These are phyloP conservation scores for Leucogyrophana mollusca DNA, from an alignment of 768 basidiomycete genomes.

Conservation along the genomic window DNA sequence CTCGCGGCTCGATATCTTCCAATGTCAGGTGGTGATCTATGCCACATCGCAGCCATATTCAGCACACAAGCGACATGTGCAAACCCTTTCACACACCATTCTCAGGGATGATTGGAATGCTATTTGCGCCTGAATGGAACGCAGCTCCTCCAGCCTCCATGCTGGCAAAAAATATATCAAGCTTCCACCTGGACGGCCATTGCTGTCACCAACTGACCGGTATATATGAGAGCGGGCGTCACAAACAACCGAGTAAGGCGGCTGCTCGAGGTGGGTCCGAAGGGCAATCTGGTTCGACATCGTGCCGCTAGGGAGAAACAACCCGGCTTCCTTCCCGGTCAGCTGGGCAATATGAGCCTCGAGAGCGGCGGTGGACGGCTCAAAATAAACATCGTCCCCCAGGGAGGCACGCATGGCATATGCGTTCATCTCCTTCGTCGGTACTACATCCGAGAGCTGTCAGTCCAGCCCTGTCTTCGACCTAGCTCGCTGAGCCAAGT, in stretches of 20 bases:
- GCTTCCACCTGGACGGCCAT: neutral
- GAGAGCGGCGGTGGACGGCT: slow-evolving; percentile 57
- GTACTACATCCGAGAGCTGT: slow-evolving; percentile 45
- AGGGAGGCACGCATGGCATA: slow-evolving; percentile 72
- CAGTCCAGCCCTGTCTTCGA: neutral
- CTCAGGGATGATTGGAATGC: slow-evolving; percentile 14
- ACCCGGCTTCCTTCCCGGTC: slow-evolving; percentile 86
- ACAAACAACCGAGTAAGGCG: slow-evolving; percentile 83
- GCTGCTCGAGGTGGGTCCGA: slow-evolving; percentile 85
- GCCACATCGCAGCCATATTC: too few relatives aligned
- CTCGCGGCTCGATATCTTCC: slow-evolving; percentile 63
- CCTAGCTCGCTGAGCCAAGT: neutral
- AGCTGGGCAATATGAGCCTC: slow-evolving; percentile 73
- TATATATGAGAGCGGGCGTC: slow-evolving; percentile 85
- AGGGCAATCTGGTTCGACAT: slow-evolving; percentile 90
- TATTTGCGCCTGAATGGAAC: slow-evolving; percentile 72
- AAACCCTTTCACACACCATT: slow-evolving; percentile 19
- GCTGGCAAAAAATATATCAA: slow-evolving; percentile 9
- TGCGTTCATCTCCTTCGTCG: slow-evolving; percentile 74
- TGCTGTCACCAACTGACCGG: slow-evolving; percentile 38
- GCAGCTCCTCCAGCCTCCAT: slow-evolving; percentile 87
- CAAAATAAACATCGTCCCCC: slow-evolving; percentile 79
- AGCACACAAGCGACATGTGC: neutral
- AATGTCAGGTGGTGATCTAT: slow-evolving; percentile 70
- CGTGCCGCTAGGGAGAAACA: slow-evolving; percentile 90